Conservation (phyloP, 2,329 filamentous ascomycete genomes). For the Rhynchosporium secalis region DNA sequence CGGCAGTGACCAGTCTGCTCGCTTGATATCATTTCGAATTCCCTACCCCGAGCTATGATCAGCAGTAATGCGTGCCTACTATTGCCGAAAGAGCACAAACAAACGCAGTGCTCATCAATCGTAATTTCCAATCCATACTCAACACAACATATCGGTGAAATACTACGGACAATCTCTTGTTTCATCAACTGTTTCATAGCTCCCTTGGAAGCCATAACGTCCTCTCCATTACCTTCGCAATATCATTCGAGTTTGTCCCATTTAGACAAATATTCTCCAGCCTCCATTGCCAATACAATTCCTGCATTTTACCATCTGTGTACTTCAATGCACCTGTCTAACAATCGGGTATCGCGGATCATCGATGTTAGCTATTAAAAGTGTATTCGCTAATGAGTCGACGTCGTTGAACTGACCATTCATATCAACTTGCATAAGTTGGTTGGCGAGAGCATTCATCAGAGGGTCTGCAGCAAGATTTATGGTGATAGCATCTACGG, state of each 20-base stretch:
- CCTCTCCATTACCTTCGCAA: background rate
- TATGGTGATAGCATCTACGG: background rate
- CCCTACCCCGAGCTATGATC: background rate
- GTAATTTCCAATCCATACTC: background rate
- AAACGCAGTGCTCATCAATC: background rate
- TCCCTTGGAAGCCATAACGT: background rate
- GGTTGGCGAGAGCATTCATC: background rate
- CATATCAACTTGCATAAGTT: background rate
- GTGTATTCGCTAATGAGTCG: background rate
- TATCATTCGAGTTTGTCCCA: background rate
- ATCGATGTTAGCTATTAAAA: background rate
- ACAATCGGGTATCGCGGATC: background rate
- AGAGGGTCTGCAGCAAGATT: background rate
- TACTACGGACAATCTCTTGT: background rate
- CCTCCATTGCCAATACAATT: conserved; percentile 7
- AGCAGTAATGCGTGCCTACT: background rate
- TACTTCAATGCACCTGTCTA: background rate
- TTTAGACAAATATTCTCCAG: conserved; percentile 1
- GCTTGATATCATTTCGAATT: too few relatives aligned
- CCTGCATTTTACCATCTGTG: background rate
- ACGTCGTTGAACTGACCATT: background rate
- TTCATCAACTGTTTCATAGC: background rate
- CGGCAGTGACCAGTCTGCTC: background rate
- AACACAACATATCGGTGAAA: background rate
- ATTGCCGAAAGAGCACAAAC: background rate